These are phyloP conservation scores for Trichophyton simii DNA, from an alignment of 2,329 filamentous ascomycete genomes.

Conservation along the genomic window DNA sequence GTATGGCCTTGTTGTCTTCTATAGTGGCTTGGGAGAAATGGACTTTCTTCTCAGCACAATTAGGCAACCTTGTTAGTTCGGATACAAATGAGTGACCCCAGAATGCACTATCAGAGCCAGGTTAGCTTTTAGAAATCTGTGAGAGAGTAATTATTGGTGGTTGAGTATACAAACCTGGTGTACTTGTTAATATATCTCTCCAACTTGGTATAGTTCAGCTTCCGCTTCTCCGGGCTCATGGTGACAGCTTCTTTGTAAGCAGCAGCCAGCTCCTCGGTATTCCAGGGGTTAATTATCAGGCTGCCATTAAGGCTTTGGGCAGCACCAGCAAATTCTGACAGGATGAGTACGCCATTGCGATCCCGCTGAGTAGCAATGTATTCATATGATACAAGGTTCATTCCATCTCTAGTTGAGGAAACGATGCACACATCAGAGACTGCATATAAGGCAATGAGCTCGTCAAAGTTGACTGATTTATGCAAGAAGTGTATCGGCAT, in stretches of 20 bases:
- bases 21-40: not conserved
- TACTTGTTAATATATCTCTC: slow-evolving; percentile 96
- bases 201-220: slow-evolving; percentile 78
- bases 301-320: slow-evolving; percentile 89
- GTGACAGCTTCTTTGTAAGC: slow-evolving; percentile 94
- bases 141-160: not conserved
- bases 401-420: slow-evolving; percentile 90
- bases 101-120: slow-evolving; percentile 51
- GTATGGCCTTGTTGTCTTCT: not conserved
- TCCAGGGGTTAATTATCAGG: slow-evolving; percentile 96
- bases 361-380: slow-evolving; percentile 91
- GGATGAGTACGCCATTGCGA: slow-evolving; percentile 82
- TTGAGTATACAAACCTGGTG: slow-evolving; percentile 49
- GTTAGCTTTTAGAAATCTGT: not conserved
- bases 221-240: slow-evolving; percentile 80
- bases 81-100: slow-evolving; percentile 90
- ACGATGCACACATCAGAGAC: slow-evolving; percentile 87
- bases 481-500: slow-evolving; percentile 99
- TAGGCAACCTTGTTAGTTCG: slow-evolving; percentile 56
- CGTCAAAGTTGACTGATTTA: slow-evolving; percentile 88
- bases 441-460: slow-evolving; percentile 84
- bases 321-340: slow-evolving; percentile 92
- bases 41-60: slow-evolving; percentile 39
- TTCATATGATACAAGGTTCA: slow-evolving; percentile 97
- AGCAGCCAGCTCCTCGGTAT: slow-evolving; percentile 86